Conservation (phyloP, 129 eudicot species). For the Cynara cardunculus region DNA sequence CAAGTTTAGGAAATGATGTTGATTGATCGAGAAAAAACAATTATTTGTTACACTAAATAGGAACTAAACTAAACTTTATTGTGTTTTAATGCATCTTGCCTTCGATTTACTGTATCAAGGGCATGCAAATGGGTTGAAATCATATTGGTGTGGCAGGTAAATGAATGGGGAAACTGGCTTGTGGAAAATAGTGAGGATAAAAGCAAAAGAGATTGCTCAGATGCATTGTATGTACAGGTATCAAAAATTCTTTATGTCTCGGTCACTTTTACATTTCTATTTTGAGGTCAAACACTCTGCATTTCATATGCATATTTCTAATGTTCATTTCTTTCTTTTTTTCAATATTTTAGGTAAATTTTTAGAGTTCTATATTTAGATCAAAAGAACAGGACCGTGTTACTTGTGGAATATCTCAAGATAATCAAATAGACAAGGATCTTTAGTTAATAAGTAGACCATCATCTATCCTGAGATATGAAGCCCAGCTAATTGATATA, state of each 20-base stretch:
- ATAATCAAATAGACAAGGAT: background rate
- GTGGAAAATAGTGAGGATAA: constrained; percentile 36
- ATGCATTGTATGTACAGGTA: constrained; percentile 76
- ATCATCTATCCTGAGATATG: too few species aligned
- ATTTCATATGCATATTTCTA: background rate
- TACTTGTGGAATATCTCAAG: background rate
- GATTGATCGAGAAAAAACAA: background rate
- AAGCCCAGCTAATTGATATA: too few species aligned
- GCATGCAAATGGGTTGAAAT: background rate
- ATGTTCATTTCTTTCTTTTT: background rate
- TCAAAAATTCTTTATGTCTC: background rate
- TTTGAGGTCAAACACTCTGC: background rate
- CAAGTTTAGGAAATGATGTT: background rate
- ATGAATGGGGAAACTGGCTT: constrained; percentile 67
- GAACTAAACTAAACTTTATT: background rate
- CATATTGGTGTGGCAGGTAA: constrained; percentile 40
- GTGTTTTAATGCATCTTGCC: background rate
- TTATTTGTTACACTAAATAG: background rate
- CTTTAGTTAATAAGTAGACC: background rate
- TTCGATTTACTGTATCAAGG: background rate
- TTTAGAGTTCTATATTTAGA: background rate
- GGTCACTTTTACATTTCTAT: background rate
- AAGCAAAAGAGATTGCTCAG: constrained; percentile 45
- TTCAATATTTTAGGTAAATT: background rate
- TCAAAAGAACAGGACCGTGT: background rate